Percentiles rank a stretch among this genome's conserved stretches.
Evolutionary conservation across 1,139 yeast species (phyloP).

Genomic region (Kodamaea anthophila): DNA sequence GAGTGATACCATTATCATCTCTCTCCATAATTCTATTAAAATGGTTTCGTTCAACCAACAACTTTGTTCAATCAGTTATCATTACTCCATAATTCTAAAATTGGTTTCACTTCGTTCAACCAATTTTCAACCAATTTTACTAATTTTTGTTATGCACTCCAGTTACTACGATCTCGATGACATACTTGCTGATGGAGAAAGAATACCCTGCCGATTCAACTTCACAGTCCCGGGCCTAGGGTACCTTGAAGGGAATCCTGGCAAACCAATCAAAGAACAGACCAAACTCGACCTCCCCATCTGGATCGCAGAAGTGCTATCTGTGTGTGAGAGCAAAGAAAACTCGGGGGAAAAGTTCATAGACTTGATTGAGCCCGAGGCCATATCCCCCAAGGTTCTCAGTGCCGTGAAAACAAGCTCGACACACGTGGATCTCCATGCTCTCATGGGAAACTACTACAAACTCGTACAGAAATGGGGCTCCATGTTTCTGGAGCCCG

Average conservation of each 20-base stretch:
- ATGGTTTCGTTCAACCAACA: no score
- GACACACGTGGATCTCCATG: constrained; percentile 57
- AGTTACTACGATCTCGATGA: constrained; percentile 81
- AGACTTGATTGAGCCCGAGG: constrained; percentile 63
- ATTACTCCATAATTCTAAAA: no score
- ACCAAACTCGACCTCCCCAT: constrained; percentile 76
- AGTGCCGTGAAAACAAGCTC: constrained; percentile 83
- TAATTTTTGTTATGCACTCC: no score
- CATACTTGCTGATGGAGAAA: constrained; percentile 67
- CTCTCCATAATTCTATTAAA: no score
- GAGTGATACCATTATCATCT: no score
- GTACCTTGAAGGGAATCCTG: constrained; percentile 78
- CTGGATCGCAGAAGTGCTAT: constrained; percentile 83
- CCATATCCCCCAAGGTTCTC: constrained; percentile 54
- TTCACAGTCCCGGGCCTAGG: constrained; percentile 81
- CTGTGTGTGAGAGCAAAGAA: constrained; percentile 41
- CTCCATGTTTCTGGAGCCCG: constrained; percentile 58
- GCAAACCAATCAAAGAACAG: constrained; percentile 53
- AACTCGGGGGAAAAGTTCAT: constrained; percentile 52
- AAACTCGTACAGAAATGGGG: constrained; percentile 72
- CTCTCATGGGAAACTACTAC: constrained; percentile 63
- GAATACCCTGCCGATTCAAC: constrained; percentile 74
- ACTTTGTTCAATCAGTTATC: no score
- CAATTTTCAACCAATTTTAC: no score
- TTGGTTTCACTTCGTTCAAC: no score